Evolutionary conservation across 140 eudicot species (phyloP).

Genomic region (Senecio squalidus): DNA sequence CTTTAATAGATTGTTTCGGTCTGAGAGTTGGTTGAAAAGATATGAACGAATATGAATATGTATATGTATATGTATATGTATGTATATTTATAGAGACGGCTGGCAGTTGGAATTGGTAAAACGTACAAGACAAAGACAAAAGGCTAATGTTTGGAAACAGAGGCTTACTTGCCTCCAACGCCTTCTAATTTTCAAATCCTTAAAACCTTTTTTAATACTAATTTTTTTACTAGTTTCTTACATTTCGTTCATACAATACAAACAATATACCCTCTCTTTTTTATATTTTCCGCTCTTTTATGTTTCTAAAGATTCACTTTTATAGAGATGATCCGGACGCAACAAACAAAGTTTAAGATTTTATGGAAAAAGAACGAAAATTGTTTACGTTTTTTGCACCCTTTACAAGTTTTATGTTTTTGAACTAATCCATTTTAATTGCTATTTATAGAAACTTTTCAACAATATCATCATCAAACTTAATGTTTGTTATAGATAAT

Average conservation of each 20-base stretch:
- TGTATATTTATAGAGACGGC: neutral
- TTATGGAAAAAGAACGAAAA: neutral
- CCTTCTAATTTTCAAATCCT: conserved; percentile 14
- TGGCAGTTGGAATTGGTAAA: conserved; percentile 24
- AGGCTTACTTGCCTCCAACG: conserved; percentile 46
- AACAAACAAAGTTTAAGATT: neutral
- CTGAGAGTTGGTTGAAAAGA: conserved; percentile 2
- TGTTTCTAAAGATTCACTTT: neutral
- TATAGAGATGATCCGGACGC: neutral
- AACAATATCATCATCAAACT: no score
- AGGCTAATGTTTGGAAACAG: no score
- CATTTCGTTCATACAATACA: no score
- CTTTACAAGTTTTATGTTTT: neutral
- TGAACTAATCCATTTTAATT: neutral
- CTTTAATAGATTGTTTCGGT: neutral
- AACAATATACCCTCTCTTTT: no score
- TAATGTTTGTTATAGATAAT: no score
- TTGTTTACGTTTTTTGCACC: neutral
- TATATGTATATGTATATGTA: neutral
- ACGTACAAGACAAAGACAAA: conserved; percentile 20
- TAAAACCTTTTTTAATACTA: no score
- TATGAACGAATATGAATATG: no score
- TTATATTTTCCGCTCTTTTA: neutral
- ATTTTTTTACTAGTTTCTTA: neutral
- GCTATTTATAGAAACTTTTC: no score